Evolutionary conservation across 1,284 basidiomycete species (phyloP), one percentile per base, ranked within the genome.

Genomic region (Ganoderma boninense): DNA sequence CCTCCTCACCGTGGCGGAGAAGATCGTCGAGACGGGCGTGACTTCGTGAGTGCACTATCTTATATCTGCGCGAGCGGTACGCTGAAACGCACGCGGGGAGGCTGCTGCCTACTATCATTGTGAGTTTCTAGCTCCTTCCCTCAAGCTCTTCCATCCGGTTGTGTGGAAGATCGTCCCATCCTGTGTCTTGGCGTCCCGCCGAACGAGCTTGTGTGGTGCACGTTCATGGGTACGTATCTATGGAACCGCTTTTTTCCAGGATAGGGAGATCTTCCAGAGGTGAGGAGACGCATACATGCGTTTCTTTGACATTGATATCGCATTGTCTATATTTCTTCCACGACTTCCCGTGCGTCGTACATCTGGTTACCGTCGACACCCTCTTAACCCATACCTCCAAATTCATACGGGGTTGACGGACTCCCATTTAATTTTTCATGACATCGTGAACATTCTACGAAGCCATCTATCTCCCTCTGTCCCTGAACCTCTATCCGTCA

Each of bases 21-120:
- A 89, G 73, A 94, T 97, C 65, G 87, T 93, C 18, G 94, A 96
- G 82, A 97, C 95, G 1, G 96, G 96, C 8, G 94, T 95, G 8
- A 97, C 96, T 35, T 91, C 92, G 85, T 95, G 84, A 78, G 91
- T 88, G 14, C 26, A 29, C 26, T 29, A 29, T 29, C 26, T 29
- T 2, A 29, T 29, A 29, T 29, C 26, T 29, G 26, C 2, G 26
- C 26, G 26, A 29, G 26, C 26, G 26, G 26, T 29, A 29, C 26
- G 26, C 26, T 29, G 26, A 29, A 29, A 29, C 26, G 26, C 26
- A 29, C n/a, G n/a, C n/a, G 61, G 62, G 16, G 71, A 92, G 91
- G 23, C 81, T 94, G n/a, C 84, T 94, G 49, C 92, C 92, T 13
- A 95, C 93, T 4, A 85, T 95, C 70, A 94, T 95, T 71, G 93